Percentiles rank a stretch among this genome's conserved stretches.
Evolutionary conservation across 345 rosid genomes (phyloP).

Genomic region (Rubroshorea leprosula): DNA sequence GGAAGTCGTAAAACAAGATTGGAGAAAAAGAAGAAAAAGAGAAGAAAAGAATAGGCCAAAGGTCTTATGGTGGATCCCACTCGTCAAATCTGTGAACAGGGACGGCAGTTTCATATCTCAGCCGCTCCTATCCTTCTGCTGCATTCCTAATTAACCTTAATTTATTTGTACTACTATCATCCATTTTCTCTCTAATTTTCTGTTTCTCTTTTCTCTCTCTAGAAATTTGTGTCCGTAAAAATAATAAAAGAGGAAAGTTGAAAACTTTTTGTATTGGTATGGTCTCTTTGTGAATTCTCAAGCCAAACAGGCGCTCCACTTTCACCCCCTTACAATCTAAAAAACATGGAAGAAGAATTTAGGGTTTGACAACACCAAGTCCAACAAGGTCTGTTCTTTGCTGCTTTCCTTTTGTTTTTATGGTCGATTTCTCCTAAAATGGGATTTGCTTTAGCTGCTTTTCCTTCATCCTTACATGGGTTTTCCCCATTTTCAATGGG

Average conservation of each 20-base stretch:
- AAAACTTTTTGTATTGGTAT: conserved; percentile 42
- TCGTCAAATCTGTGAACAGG: conserved; percentile 57
- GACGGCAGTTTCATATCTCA: conserved; percentile 54
- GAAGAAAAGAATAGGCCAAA: conserved; percentile 20
- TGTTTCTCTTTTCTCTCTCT: conserved; percentile 11
- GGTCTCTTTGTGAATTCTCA: conserved; percentile 47
- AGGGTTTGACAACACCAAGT: conserved; percentile 49
- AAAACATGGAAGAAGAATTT: conserved; percentile 42
- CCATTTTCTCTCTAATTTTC: conserved; percentile 4
- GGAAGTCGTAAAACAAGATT: neutral
- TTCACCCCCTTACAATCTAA: conserved; percentile 64
- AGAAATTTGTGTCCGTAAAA: neutral
- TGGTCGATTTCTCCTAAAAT: conserved; percentile 10
- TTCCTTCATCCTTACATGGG: conserved; percentile 10
- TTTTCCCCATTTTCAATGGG: neutral
- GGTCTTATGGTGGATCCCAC: conserved; percentile 63
- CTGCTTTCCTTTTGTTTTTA: conserved; percentile 14
- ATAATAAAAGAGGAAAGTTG: conserved; percentile 7
- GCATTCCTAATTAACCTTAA: conserved; percentile 10
- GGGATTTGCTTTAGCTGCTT: neutral
- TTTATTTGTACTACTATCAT: neutral
- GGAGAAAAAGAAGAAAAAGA: neutral
- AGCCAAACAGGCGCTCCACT: conserved; percentile 54
- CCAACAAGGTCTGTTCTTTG: conserved; percentile 39
- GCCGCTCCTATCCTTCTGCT: conserved; percentile 15